Evolutionary conservation across 192 early-diverging fungal genomes (phyloP).

Genomic region (Coemansia sp.): DNA sequence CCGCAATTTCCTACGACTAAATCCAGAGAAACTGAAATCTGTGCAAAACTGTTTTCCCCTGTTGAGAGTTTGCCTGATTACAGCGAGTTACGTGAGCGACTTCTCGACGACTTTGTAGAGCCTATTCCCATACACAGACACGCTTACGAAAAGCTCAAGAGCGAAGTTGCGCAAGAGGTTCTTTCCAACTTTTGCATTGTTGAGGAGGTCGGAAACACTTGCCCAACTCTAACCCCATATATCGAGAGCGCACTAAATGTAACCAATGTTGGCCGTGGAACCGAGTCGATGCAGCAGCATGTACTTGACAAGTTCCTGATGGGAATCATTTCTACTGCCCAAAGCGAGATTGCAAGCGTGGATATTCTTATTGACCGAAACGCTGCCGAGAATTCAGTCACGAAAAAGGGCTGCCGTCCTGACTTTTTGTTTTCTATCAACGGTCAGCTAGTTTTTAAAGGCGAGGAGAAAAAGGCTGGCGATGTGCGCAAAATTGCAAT

Average conservation of each 20-base stretch:
- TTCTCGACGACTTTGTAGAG: slow-evolving; percentile 6
- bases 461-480: slow-evolving; percentile 45
- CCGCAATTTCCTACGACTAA: slow-evolving; percentile 2
- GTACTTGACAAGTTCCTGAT: slow-evolving; percentile 38
- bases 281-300: slow-evolving; percentile 45
- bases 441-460: slow-evolving; percentile 46
- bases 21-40: slow-evolving; percentile 25
- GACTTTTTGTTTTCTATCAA: slow-evolving; percentile 38
- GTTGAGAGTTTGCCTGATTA: slow-evolving; percentile 10
- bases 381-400: slow-evolving; percentile 33
- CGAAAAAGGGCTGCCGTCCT: slow-evolving; percentile 19
- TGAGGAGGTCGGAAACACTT: slow-evolving; percentile 37
- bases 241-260: slow-evolving; percentile 31
- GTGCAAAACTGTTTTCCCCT: slow-evolving; percentile 20
- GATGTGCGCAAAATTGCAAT: slow-evolving; percentile 28
- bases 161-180: slow-evolving; percentile 6
- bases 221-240: slow-evolving; percentile 33
- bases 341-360: slow-evolving; percentile 15
- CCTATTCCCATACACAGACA: slow-evolving; percentile 36
- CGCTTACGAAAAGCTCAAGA: slow-evolving; percentile 16
- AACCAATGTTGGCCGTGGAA: slow-evolving; percentile 15
- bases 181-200: slow-evolving; percentile 32
- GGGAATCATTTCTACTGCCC: slow-evolving; percentile 33
- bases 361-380: slow-evolving; percentile 37
- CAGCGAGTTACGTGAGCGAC: background rate